phyloP scores from a whole-genome alignment of 1,284 basidiomycete species.

The Puccinia hordei region DNA sequence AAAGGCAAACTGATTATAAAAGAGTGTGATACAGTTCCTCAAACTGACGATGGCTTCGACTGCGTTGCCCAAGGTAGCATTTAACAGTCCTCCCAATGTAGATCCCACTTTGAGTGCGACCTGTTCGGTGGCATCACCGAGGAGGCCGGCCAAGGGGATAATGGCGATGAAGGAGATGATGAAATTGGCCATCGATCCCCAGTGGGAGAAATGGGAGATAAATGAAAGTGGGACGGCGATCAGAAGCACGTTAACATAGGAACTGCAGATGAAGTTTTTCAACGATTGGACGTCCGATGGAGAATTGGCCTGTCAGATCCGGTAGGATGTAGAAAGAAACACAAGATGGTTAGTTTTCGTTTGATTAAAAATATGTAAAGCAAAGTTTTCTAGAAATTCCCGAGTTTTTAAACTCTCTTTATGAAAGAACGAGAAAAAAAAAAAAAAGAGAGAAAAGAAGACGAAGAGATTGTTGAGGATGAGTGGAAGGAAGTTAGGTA shows the following conservation, averaged over 20 bases:
- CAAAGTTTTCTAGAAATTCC: no score
- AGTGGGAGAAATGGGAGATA: constrained; percentile 65
- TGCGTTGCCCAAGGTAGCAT: constrained; percentile 73
- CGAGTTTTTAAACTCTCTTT: no score
- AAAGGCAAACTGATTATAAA: neutral
- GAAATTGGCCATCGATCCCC: constrained; percentile 83
- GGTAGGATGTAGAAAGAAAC: neutral
- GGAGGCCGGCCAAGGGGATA: constrained; percentile 78
- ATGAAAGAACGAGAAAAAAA: neutral
- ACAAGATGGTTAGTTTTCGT: neutral
- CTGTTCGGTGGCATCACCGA: constrained; percentile 85
- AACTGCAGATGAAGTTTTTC: constrained; percentile 70
- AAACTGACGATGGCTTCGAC: constrained; percentile 63
- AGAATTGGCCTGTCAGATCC: constrained; percentile 4
- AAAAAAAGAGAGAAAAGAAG: neutral
- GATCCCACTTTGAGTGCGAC: constrained; percentile 68
- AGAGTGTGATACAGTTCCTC: no score
- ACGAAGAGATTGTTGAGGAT: neutral
- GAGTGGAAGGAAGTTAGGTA: neutral
- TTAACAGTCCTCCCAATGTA: constrained; percentile 79
- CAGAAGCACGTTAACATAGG: constrained; percentile 76
- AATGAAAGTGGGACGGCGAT: constrained; percentile 74
- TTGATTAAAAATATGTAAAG: neutral
- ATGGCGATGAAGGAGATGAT: constrained; percentile 81
- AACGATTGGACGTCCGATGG: constrained; percentile 62